A percentile compares a stretch with the other conserved stretches of the same genome.
Evolutionary conservation across 768 basidiomycete genomes (phyloP).

Genomic region (Gymnopilus dilepis): DNA sequence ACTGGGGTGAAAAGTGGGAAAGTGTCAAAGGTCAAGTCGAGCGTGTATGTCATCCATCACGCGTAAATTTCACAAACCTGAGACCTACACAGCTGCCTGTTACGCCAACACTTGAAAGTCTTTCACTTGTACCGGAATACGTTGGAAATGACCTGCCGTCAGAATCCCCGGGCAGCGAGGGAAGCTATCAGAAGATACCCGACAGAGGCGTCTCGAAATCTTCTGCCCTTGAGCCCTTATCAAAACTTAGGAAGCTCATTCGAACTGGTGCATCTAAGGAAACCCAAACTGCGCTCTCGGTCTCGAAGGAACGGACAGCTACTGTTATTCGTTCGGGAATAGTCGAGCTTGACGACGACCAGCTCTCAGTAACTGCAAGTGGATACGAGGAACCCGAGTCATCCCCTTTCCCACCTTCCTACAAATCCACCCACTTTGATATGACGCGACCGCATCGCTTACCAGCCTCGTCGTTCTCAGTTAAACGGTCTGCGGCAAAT

Average conservation of each 20-base stretch:
- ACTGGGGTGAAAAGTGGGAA: conserved; percentile 85
- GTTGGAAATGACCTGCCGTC: conserved; percentile 11
- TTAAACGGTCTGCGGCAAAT: background rate
- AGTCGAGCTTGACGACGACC: background rate
- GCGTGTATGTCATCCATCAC: conserved; percentile 31
- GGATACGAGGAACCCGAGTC: conserved; percentile 25
- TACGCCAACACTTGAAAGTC: conserved; percentile 19
- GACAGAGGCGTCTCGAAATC: background rate
- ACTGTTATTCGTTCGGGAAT: background rate
- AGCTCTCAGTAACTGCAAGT: conserved; percentile 11
- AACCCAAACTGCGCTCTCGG: background rate
- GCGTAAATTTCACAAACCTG: no score
- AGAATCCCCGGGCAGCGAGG: background rate
- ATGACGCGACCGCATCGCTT: background rate
- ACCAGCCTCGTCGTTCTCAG: background rate
- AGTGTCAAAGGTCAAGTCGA: conserved; percentile 64
- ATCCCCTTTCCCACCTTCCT: conserved; percentile 28
- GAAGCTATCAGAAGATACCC: background rate
- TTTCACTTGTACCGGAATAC: conserved; percentile 17
- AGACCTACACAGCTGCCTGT: background rate
- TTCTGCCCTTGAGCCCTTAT: background rate
- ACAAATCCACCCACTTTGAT: conserved; percentile 28
- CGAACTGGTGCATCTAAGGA: background rate
- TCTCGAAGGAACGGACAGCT: background rate
- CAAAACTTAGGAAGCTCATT: background rate